These are phyloP conservation scores for Adansonia gregorii DNA, from an alignment of 441 rosid genomes.

Conservation along the genomic window DNA sequence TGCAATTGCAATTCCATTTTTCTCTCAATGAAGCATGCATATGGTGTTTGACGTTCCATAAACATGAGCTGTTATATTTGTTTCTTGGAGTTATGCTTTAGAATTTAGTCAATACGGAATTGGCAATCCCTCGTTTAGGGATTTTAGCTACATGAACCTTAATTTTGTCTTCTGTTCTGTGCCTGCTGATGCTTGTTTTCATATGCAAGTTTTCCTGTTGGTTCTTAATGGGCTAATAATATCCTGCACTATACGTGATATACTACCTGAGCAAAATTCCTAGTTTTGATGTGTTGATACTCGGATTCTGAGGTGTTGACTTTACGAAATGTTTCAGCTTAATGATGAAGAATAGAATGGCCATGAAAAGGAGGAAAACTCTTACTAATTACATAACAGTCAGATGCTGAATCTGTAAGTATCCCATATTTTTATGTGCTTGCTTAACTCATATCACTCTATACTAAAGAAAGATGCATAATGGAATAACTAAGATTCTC, in stretches of 20 bases:
- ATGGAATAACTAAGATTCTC: neutral
- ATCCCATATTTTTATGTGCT: constrained; percentile 3
- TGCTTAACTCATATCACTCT: neutral
- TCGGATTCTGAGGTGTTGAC: neutral
- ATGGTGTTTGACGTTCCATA: neutral
- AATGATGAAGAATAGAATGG: constrained; percentile 9
- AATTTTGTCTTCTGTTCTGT: neutral
- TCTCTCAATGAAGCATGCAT: neutral
- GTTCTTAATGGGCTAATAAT: neutral
- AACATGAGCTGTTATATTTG: neutral
- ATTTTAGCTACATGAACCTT: neutral
- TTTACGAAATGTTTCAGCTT: constrained; percentile 16
- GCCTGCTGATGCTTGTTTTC: neutral
- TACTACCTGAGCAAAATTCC: neutral
- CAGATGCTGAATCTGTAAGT: neutral
- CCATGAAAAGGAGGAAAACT: neutral
- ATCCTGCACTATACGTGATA: neutral
- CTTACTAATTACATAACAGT: neutral
- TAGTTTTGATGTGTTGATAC: neutral
- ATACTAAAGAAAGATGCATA: neutral
- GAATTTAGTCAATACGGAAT: neutral
- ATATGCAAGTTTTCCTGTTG: neutral
- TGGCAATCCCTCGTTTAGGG: neutral
- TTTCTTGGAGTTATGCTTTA: neutral
- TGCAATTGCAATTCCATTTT: neutral